Base-by-base conservation (phyloP, 2,329 filamentous ascomycete genomes). In the Didymella lethalis region DNA sequence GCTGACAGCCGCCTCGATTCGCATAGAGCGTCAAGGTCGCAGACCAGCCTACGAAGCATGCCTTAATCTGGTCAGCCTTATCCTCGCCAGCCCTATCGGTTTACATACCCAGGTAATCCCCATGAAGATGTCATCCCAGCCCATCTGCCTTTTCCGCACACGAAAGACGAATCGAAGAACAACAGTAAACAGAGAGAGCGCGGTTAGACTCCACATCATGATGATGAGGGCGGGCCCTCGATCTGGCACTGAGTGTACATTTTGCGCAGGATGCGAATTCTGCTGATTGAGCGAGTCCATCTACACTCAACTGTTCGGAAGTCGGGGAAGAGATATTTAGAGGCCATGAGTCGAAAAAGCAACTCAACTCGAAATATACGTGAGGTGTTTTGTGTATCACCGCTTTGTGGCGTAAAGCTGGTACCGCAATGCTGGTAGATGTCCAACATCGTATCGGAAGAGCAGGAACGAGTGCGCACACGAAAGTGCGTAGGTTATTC, bases 91-190 rank as follows among this genome's bases (percentile, higher is more conserved):
- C 8, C n/a, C 26, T 2, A 7, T 4, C 5, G 34, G 10, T 25
- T 8, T 4, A 26, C 54, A 7, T 50, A 57, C 54, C 54, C 47
- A 50, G 4, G 54, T 56, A 4, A 34, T 32, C 0, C 31, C 48
- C 54, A 57, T 57, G 26, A 57, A 52, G 11, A 47, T 29, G 20
- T 52, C 54, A 11, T 47, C 54, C 43, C 48, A 57, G 8, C 54
- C 54, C 14, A 57, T 32, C 20, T 43, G 48, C 5, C 23, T 41
- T 7, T 36, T 47, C 12, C 43, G 41, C 40, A 10, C 34, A 8
- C 54, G 54, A 29, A 51, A 51, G 2, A 36, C 8, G 2, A 57
- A 57, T 26, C 54, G 34, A 0, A 57, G 28, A 23, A 48, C 23
- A 10, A 57, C 23, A 2, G 54, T 44, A 20, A 36, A 7, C 6